Evolutionary conservation across 2,329 filamentous ascomycete genomes (phyloP).

Genomic region (Beauveria rudraprayagi): DNA sequence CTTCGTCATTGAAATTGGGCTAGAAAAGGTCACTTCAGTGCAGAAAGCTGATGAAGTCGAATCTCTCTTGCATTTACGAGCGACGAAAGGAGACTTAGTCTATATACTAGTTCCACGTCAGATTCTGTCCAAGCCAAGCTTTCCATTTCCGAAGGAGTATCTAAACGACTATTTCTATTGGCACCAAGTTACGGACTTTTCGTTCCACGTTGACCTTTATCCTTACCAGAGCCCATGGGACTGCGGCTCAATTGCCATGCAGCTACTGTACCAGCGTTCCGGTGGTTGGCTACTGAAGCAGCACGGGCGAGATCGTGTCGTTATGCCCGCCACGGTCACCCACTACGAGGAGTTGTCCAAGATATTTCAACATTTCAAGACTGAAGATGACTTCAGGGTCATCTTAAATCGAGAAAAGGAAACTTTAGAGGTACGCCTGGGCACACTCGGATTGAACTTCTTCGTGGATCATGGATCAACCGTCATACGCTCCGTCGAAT

Average conservation of each 20-base stretch:
- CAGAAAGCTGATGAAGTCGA: accelerated
- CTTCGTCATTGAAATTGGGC: not conserved
- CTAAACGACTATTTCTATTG: not conserved
- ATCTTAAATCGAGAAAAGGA: not conserved
- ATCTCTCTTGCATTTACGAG: not conserved
- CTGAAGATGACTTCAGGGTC: accelerated
- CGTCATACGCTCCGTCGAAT: not conserved
- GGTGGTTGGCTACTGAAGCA: not conserved
- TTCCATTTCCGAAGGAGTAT: not conserved
- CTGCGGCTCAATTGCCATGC: accelerated
- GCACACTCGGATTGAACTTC: not conserved
- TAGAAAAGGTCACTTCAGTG: not conserved
- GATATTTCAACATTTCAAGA: not conserved
- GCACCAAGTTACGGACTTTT: not conserved
- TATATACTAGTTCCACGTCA: not conserved
- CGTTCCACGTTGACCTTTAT: not conserved
- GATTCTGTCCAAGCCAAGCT: not conserved
- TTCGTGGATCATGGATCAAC: not conserved
- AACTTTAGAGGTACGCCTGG: not conserved
- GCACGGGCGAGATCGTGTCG: not conserved
- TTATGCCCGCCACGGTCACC: not conserved
- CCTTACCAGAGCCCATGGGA: not conserved
- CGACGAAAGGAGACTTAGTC: not conserved
- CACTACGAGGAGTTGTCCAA: not conserved
- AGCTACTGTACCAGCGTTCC: too few relatives aligned